Evolutionary conservation across 257 asterid genomes (phyloP), one percentile per base, ranked within the genome.

Genomic region (Solanum clarkiae): DNA sequence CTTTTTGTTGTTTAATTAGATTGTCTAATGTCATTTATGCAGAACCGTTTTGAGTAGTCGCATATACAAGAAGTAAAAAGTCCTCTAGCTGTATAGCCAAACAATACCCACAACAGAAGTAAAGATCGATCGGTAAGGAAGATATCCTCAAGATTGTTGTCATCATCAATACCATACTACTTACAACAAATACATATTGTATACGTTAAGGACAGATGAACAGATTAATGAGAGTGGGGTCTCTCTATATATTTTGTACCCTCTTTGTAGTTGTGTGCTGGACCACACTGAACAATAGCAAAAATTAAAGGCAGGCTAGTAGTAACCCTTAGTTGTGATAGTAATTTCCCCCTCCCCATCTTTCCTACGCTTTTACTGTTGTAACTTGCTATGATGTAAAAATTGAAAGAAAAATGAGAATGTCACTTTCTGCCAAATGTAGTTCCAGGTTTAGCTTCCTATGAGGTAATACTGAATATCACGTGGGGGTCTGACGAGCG

Each of bases 161-260:
- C 94, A 92, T 91, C 94, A 93, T 90, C 91, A 93, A 89, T 90
- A 92, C 91, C 90, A 93, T 92, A 92, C 86, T 91, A 86, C 86
- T 89, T 87, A 82, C 91, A 88, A 90, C 90, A 91, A 75, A 88
- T 93, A 94, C 93, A 93, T 91, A 90, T 20, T 92, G 96, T 90
- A 92, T 91, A 94, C 87, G 91, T 89, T 86, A 91, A 91, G 90
- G 93, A 91, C 94, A 89, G 92, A 90, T 94, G 95, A 92, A 92
- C 90, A 91, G 92, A 91, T 91, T 92, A 82, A 92, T 87, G 94
- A 74, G 94, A 93, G 96, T 89, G 89, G 94, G 95, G 93, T 87
- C 90, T 89, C 81, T 77, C 22, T 86, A 82, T 92, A 88, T 89
- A 88, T 89, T 55, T 91, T 91, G 88, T 90, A 89, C 93, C 91